Conservation (phyloP, 176 grass and related monocot species). For the Pharus latifolius region DNA sequence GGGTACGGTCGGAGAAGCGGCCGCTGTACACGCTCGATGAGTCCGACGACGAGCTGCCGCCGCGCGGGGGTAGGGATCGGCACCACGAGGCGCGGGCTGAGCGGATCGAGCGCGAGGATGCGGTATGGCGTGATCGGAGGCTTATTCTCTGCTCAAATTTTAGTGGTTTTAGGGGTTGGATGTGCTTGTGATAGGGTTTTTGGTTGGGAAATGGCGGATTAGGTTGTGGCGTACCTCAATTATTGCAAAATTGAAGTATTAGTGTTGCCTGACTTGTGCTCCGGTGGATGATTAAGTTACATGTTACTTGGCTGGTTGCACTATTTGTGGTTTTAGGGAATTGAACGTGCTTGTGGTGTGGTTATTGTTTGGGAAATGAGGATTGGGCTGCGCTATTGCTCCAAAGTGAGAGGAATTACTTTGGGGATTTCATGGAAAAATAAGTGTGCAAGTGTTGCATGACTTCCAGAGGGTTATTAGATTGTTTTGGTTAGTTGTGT, state of each 20-base stretch:
- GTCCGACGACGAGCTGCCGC: constrained; percentile 75
- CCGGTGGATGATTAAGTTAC: too few relatives aligned
- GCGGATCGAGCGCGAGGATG: constrained; percentile 63
- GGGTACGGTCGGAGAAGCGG: constrained; percentile 87
- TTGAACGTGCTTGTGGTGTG: too few relatives aligned
- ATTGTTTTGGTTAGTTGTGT: not conserved
- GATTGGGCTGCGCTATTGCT: too few relatives aligned
- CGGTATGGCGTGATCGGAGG: constrained; percentile 34
- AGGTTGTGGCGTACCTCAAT: not conserved
- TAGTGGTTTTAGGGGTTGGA: not conserved
- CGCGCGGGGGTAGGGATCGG: constrained; percentile 36
- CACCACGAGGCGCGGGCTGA: constrained; percentile 42
- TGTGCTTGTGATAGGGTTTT: constrained; percentile 3
- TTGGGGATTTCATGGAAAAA: constrained; percentile 4
- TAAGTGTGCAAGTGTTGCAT: not conserved
- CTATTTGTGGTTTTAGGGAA: too few relatives aligned
- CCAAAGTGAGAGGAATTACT: not conserved
- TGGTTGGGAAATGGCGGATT: not conserved
- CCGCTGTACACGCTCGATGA: constrained; percentile 77
- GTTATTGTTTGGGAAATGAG: too few relatives aligned
- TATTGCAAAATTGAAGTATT: too few relatives aligned
- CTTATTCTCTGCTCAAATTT: not conserved
- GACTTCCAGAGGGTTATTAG: not conserved
- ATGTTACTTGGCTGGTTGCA: too few relatives aligned
- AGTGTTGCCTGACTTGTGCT: too few relatives aligned